A percentile compares a stretch with the other conserved stretches of the same genome.
phyloP scores from a whole-genome alignment of 257 asterid species.

The Przewalskia tangutica region DNA sequence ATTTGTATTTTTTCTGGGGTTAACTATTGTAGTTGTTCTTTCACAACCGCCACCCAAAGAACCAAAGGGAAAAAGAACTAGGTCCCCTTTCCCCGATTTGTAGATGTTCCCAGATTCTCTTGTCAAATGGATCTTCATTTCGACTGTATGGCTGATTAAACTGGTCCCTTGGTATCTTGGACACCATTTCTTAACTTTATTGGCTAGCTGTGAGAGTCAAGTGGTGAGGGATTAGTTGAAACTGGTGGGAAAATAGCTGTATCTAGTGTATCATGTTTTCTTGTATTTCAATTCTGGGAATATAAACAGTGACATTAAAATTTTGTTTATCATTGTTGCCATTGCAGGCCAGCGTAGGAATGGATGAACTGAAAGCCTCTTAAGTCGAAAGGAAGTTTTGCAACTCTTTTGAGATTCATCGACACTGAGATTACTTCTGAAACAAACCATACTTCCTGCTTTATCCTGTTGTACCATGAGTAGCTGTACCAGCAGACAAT shows the following conservation, averaged over 20 bases:
- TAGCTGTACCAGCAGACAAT: neutral
- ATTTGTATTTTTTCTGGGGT: neutral
- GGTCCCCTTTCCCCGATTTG: neutral
- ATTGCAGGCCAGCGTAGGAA: slow-evolving; percentile 81
- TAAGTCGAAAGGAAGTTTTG: slow-evolving; percentile 21
- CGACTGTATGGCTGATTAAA: neutral
- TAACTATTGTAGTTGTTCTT: neutral
- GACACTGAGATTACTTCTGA: neutral
- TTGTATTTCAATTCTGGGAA: neutral
- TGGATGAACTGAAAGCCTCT: slow-evolving; percentile 91
- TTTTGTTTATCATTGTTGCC: slow-evolving; percentile 2
- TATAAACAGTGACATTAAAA: neutral
- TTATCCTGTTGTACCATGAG: neutral
- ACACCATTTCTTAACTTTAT: neutral
- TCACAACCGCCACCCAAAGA: neutral
- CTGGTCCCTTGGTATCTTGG: neutral
- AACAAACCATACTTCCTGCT: neutral
- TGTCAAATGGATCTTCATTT: neutral
- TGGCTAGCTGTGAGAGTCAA: neutral
- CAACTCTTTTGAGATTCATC: neutral
- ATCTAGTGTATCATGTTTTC: neutral
- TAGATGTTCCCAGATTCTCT: neutral
- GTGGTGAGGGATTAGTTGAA: neutral
- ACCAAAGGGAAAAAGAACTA: neutral
- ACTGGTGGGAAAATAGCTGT: neutral